These are phyloP conservation scores for Cryphonectria naterciae DNA, from an alignment of 2,329 filamentous ascomycete genomes.

Conservation along the genomic window DNA sequence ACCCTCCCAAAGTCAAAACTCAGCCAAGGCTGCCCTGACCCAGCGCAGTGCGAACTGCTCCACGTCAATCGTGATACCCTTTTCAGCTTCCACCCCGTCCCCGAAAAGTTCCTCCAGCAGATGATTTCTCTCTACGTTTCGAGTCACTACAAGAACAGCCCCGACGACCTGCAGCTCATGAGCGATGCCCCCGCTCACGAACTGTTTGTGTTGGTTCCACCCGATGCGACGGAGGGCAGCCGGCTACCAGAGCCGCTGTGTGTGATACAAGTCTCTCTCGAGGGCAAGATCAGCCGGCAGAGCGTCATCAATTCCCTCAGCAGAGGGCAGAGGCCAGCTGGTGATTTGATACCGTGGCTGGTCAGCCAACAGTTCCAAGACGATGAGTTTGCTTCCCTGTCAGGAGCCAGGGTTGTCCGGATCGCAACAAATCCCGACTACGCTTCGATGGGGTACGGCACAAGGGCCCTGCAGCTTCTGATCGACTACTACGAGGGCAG, in stretches of 20 bases:
- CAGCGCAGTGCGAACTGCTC: slow-evolving; percentile 86
- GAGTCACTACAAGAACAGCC: slow-evolving; percentile 97
- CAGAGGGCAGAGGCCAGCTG: slow-evolving; percentile 84
- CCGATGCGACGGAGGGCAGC: slow-evolving; percentile 75
- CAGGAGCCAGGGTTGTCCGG: slow-evolving; percentile 87
- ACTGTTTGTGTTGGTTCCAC: slow-evolving; percentile 90
- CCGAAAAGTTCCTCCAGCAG: slow-evolving; percentile 95
- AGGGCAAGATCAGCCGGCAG: slow-evolving; percentile 91
- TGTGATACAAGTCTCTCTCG: slow-evolving; percentile 90
- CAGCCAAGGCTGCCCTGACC: slow-evolving; percentile 83
- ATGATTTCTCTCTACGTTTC: slow-evolving; percentile 98
- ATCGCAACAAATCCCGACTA: slow-evolving; percentile 98
- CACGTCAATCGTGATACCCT: slow-evolving; percentile 96
- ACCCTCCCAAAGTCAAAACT: slow-evolving; percentile 80
- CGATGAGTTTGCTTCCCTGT: slow-evolving; percentile 91
- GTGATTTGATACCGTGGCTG: slow-evolving; percentile 96
- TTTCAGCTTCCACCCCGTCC: slow-evolving; percentile 96
- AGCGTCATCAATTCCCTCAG: slow-evolving; percentile 90
- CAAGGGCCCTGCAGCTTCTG: slow-evolving; percentile 83
- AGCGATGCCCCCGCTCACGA: slow-evolving; percentile 97
- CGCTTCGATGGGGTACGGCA: slow-evolving; percentile 88
- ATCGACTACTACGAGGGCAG: slow-evolving; percentile 94
- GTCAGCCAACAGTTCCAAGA: slow-evolving; percentile 98
- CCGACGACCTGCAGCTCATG: slow-evolving; percentile 98
- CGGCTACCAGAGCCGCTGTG: slow-evolving; percentile 90